A percentile compares a stretch with the other conserved stretches of the same genome.
phyloP scores from a whole-genome alignment of 2,329 filamentous ascomycete species.

The Aspergillus floridensis region DNA sequence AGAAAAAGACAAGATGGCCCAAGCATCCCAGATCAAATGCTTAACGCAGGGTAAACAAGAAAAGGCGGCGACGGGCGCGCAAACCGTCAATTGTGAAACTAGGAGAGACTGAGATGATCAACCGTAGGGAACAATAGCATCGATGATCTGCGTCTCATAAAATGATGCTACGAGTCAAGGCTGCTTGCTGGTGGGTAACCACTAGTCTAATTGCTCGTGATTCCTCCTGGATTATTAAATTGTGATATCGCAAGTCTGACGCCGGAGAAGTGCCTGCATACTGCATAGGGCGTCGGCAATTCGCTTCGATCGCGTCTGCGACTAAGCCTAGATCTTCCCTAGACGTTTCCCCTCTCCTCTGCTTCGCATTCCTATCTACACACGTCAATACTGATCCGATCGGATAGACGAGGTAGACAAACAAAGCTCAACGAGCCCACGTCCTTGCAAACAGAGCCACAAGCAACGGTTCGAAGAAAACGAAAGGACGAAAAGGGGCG shows the following conservation, averaged over 20 bases:
- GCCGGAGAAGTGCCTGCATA: background rate
- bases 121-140: constrained; percentile 5
- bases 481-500: background rate
- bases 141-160: constrained; percentile 7
- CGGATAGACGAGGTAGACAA: background rate
- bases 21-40: background rate
- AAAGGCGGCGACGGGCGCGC: background rate
- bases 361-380: too few species aligned
- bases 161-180: constrained; percentile 5
- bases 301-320: background rate
- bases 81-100: background rate
- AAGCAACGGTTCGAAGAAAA: background rate
- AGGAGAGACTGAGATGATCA: background rate
- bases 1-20: background rate
- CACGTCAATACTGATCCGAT: background rate
- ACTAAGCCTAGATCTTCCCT: background rate
- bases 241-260: background rate
- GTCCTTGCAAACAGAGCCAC: too few species aligned
- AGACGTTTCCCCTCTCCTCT: too few species aligned
- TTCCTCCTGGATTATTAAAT: background rate
- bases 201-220: background rate
- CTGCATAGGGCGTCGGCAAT: background rate
- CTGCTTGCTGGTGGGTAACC: background rate
- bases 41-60: too few species aligned
- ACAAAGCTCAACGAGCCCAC: background rate